Conservation (phyloP, 139 green algal genomes). For the Medakamo hakoo region DNA sequence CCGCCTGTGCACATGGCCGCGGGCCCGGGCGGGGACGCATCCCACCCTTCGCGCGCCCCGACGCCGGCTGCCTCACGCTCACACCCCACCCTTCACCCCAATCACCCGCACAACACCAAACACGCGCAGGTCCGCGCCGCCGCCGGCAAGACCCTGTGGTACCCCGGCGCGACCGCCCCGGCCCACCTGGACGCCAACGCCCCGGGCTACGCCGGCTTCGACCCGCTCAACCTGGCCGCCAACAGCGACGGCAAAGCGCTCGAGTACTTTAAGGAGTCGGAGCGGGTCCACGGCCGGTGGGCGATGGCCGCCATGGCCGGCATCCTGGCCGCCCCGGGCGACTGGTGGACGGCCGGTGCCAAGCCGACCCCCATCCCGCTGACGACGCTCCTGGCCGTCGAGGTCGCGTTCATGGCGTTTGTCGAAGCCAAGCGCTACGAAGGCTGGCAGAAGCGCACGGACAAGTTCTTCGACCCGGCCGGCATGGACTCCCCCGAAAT, state of each 20-base stretch:
- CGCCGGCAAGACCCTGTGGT: no score
- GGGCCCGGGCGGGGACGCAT: no score
- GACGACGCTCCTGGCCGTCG: conserved; percentile 42
- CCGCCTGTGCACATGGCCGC: no score
- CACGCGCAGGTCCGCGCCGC: no score
- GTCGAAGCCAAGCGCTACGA: conserved; percentile 68
- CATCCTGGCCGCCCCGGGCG: conserved; percentile 64
- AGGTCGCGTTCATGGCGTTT: conserved; percentile 44
- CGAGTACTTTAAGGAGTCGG: conserved; percentile 34
- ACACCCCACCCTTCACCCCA: no score
- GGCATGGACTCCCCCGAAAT: conserved; percentile 39
- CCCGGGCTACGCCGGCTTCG: conserved; percentile 17
- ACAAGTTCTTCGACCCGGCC: conserved; percentile 22
- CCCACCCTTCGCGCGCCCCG: no score
- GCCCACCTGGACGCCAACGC: conserved; percentile 9
- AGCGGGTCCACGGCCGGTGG: conserved; percentile 79
- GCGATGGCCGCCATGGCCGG: conserved; percentile 73
- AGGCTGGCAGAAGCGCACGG: conserved; percentile 52
- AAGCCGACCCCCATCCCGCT: conserved; percentile 27
- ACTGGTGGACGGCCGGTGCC: conserved; percentile 64
- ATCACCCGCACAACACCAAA: no score
- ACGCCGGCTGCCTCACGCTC: no score
- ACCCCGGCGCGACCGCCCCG: conserved; percentile 8
- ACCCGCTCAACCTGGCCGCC: conserved; percentile 19
- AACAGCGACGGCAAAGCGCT: conserved; percentile 8